These are phyloP conservation scores for Carex littledalei DNA, from an alignment of 176 grass and related monocot species.

Conservation along the genomic window DNA sequence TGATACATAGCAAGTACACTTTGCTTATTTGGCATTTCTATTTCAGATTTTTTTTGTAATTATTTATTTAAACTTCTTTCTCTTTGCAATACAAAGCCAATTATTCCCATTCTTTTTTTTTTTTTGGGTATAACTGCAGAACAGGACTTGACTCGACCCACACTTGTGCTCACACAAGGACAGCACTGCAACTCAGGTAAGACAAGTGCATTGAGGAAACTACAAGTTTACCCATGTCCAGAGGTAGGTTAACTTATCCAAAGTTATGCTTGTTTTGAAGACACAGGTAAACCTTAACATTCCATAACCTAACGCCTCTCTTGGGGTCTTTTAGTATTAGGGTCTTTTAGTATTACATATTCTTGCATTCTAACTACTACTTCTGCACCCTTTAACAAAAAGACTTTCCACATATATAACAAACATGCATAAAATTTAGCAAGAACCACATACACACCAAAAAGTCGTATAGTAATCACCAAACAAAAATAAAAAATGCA, in stretches of 20 bases:
- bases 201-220: background rate
- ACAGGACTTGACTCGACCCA: background rate
- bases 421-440: background rate
- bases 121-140: background rate
- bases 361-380: background rate
- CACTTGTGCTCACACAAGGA: background rate
- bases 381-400: background rate
- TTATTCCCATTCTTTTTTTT: background rate
- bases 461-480: background rate
- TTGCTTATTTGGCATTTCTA: background rate
- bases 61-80: background rate
- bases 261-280: background rate
- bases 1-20: background rate
- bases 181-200: background rate
- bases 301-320: background rate
- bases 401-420: background rate
- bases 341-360: background rate
- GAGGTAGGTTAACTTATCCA: background rate
- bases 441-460: background rate
- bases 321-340: background rate
- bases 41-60: background rate
- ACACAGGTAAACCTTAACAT: background rate
- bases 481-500: background rate
- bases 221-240: background rate
- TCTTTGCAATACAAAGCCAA: background rate